These are phyloP conservation scores for Papiliotrema terrestris DNA, from an alignment of 1,284 basidiomycete species.

Conservation along the genomic window DNA sequence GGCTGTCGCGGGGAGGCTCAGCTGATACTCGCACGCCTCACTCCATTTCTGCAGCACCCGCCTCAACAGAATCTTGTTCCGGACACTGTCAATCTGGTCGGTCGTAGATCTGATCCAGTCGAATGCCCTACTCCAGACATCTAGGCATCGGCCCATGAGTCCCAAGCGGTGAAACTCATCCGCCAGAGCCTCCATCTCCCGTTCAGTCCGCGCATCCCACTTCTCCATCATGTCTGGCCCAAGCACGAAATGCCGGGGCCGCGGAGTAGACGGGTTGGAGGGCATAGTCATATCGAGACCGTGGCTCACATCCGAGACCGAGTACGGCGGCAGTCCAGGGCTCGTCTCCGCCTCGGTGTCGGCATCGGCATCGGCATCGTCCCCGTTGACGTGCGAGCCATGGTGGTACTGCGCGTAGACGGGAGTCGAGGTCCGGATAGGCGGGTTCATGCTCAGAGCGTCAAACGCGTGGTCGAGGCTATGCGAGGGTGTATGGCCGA, in stretches of 20 bases:
- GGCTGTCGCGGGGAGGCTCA: slow-evolving; percentile 32
- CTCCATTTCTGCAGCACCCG: slow-evolving; percentile 39
- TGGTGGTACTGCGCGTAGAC: slow-evolving; percentile 12
- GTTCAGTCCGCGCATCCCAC: slow-evolving; percentile 2
- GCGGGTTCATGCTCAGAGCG: slow-evolving; percentile 19
- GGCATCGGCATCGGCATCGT: too few relatives aligned
- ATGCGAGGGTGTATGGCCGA: slow-evolving; percentile 28
- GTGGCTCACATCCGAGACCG: slow-evolving; percentile 24
- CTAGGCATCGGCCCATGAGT: slow-evolving; percentile 41
- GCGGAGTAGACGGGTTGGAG: slow-evolving; percentile 5
- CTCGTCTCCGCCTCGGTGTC: neutral
- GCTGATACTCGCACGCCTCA: slow-evolving; percentile 14
- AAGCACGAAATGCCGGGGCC: neutral
- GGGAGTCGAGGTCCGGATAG: slow-evolving; percentile 34
- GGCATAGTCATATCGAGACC: slow-evolving; percentile 3
- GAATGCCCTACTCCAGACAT: slow-evolving; percentile 36
- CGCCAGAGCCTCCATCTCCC: slow-evolving; percentile 34
- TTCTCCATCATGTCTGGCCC: slow-evolving; percentile 11
- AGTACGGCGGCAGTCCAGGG: slow-evolving; percentile 25
- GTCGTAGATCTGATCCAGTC: slow-evolving; percentile 40
- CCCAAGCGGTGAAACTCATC: slow-evolving; percentile 39
- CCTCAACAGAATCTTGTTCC: slow-evolving; percentile 36
- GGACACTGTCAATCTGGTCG: slow-evolving; percentile 36
- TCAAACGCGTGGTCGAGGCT: slow-evolving; percentile 22
- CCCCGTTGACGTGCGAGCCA: neutral